These are phyloP conservation scores for Hygrophoropsis aurantiaca DNA, from an alignment of 768 basidiomycete species.

Conservation along the genomic window DNA sequence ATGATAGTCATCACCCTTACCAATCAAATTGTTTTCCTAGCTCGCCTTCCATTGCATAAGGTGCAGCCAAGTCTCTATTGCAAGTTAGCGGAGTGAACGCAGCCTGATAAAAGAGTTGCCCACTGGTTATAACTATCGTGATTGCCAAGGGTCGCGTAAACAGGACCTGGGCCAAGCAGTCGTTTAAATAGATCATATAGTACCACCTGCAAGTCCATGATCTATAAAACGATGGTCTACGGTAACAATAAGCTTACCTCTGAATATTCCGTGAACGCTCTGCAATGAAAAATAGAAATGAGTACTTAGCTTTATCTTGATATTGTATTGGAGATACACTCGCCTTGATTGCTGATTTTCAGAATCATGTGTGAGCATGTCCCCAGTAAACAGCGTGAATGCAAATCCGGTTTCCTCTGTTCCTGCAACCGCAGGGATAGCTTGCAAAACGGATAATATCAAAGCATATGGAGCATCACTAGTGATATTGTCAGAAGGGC, in stretches of 20 bases:
- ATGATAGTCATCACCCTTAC: slow-evolving; percentile 32
- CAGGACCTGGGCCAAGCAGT: slow-evolving; percentile 63
- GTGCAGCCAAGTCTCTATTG: slow-evolving; percentile 52
- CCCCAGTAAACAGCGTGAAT: slow-evolving; percentile 71
- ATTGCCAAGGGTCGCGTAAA: slow-evolving; percentile 76
- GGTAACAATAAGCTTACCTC: slow-evolving; percentile 43
- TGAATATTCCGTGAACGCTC: slow-evolving; percentile 59
- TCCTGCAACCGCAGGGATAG: slow-evolving; percentile 65
- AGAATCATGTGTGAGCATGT: slow-evolving; percentile 71
- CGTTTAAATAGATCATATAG: slow-evolving; percentile 67
- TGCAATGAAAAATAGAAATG: slow-evolving; percentile 1
- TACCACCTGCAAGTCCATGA: slow-evolving; percentile 43
- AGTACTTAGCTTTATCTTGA: neutral
- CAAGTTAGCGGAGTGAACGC: neutral
- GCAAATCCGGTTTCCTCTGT: slow-evolving; percentile 62
- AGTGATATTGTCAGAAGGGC: neutral
- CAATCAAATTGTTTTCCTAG: slow-evolving; percentile 67
- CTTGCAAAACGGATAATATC: slow-evolving; percentile 56
- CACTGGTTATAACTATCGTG: slow-evolving; percentile 74
- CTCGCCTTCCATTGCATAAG: slow-evolving; percentile 52
- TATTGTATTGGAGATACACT: slow-evolving; percentile 16
- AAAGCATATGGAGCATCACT: slow-evolving; percentile 69
- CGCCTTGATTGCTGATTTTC: slow-evolving; percentile 63
- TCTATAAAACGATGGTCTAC: neutral
- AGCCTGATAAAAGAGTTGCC: slow-evolving; percentile 12